A percentile compares a stretch with the other conserved stretches of the same genome.
phyloP scores from a whole-genome alignment of 2,329 filamentous ascomycete genomes.

The Fusarium lateritium region DNA sequence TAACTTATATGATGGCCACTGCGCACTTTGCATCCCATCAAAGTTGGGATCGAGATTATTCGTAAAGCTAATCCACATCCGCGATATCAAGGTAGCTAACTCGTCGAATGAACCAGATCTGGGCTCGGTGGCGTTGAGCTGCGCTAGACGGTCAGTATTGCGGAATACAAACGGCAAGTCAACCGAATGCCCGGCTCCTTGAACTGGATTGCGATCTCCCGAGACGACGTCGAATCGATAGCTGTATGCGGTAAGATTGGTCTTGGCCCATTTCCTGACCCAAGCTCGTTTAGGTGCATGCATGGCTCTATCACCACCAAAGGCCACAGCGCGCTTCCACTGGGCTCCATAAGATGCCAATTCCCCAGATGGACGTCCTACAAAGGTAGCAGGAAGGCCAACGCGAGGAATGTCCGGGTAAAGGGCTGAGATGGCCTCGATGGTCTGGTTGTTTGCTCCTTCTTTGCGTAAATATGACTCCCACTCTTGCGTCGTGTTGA shows the following conservation, averaged over 20 bases:
- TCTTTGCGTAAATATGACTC: slow-evolving; percentile 22
- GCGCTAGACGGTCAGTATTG: slow-evolving; percentile 7
- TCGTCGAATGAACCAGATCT: slow-evolving; percentile 7
- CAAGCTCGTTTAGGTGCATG: slow-evolving; percentile 30
- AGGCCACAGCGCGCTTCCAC: slow-evolving; percentile 33
- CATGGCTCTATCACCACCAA: slow-evolving; percentile 34
- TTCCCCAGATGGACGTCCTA: slow-evolving; percentile 7
- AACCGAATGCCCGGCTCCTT: slow-evolving; percentile 28
- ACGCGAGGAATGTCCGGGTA: slow-evolving; percentile 31
- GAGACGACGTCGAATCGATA: slow-evolving; percentile 36
- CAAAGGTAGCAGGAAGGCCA: slow-evolving; percentile 16
- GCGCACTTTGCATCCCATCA: slow-evolving; percentile 6
- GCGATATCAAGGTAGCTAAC: slow-evolving; percentile 18
- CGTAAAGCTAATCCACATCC: slow-evolving; percentile 37
- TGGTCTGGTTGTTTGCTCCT: slow-evolving; percentile 12
- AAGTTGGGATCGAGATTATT: slow-evolving; percentile 24
- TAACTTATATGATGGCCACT: slow-evolving; percentile 22
- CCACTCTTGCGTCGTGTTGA: slow-evolving; percentile 34
- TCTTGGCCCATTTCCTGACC: slow-evolving; percentile 21
- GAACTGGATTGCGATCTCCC: slow-evolving; percentile 16
- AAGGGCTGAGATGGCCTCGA: slow-evolving; percentile 17
- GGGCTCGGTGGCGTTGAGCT: slow-evolving; percentile 18
- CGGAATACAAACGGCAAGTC: slow-evolving; percentile 33
- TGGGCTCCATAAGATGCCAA: slow-evolving; percentile 24
- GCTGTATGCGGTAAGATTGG: slow-evolving; percentile 20